Conservation (phyloP, 2,329 filamentous ascomycete species). For the Fusarium sp. region DNA sequence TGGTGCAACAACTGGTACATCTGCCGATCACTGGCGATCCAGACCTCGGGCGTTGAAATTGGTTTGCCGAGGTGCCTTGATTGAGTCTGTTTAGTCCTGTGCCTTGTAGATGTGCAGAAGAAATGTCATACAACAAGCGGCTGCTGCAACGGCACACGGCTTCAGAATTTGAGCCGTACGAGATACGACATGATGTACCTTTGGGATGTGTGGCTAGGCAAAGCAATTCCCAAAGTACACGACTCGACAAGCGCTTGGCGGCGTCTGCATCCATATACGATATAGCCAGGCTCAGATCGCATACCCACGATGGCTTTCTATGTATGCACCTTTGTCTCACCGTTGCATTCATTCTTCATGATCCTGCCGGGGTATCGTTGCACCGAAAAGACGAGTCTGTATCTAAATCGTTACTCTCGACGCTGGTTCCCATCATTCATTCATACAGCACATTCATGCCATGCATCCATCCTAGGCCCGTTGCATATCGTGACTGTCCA, state of each 20-base stretch:
- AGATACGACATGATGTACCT: neutral
- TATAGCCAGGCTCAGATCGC: neutral
- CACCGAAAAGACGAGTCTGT: neutral
- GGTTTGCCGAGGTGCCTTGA: neutral
- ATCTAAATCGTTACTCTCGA: neutral
- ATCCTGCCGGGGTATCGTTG: constrained; percentile 14
- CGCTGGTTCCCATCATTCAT: constrained; percentile 5
- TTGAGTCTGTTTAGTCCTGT: neutral
- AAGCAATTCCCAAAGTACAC: constrained; percentile 1
- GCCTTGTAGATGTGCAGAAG: neutral
- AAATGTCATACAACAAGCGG: neutral
- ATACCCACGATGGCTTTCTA: too few species aligned
- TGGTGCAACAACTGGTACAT: constrained; percentile 6
- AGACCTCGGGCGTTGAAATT: neutral
- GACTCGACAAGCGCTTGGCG: constrained; percentile 1
- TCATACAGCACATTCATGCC: neutral
- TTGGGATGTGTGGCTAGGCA: neutral
- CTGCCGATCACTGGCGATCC: constrained; percentile 12
- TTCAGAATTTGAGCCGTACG: neutral
- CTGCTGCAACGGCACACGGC: constrained; percentile 1
- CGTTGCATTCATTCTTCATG: neutral
- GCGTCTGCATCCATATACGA: neutral
- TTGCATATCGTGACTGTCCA: neutral
- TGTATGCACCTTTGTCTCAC: neutral
- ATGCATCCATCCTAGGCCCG: constrained; percentile 3